Base-by-base conservation (phyloP, 1,284 basidiomycete species). In the Chiua sp. region DNA sequence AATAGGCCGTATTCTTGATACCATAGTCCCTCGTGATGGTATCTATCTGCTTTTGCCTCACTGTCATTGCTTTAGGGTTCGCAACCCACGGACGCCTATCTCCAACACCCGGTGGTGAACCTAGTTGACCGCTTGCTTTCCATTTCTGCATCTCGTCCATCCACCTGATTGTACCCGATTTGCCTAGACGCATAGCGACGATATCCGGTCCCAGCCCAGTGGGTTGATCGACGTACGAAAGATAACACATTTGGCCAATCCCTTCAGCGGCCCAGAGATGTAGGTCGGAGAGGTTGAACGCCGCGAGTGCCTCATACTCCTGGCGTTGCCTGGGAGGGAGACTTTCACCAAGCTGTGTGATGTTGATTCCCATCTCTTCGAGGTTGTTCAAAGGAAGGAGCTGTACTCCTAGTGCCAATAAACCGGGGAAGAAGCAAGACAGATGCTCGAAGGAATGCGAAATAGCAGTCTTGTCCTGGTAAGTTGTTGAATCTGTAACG, bases 371-470 rank as follows among this genome's bases (percentile, higher is more conserved):
- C 15, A 82, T 60, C 7, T 72, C 68, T 49, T 75, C 73, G 46
- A 87, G 77, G 56, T 82, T 70, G 57, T 85, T 81, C 49, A 87
- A 73, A 30, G 84, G 83, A 55, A 92, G 80, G 2, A 82, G 82
- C 56, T 86, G 81, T 1, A 77, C 87, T 55, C 91, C 91, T 20
- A 93, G 81, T 2, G 90, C 89, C 58, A 93, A 79, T n/a, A 92
- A 74, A 20, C 90, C 91, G 0, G 90, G 88, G 52, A 92, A 79
- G 79, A 93, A 93, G 74, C 91, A 92, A 13, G 90, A 87, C 54
- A 93, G 78, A 67, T 93, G 91, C 65, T 93, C 91, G 57, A 92
- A 86, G 22, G 69, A 73, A 65, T 88, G 85, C 18, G 80, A 79
- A 15, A 83, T 80, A 20, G 65, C 65, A 32, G 66, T 71, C 42